Base-by-base conservation (phyloP, 1,139 yeast species). In the Hyphopichia khmerensis region DNA sequence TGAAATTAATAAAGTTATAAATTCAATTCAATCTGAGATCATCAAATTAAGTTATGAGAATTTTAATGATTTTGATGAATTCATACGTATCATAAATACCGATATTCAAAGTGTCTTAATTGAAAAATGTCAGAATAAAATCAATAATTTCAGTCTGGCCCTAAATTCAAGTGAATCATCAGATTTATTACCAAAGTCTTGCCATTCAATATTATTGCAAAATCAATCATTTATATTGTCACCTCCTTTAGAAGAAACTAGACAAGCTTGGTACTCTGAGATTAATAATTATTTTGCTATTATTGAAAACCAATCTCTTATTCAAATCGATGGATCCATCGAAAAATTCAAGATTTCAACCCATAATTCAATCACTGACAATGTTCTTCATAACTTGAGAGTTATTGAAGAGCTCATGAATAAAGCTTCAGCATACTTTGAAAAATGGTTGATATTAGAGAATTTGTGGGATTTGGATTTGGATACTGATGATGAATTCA, bases 381-480 rank as follows among this genome's bases (percentile, higher is more conserved):
- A 29, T 29, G n/a, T 29, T 5, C 29, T 36, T 40, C 41, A 23
- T 24, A 48, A 49, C 2, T 46, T 59, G 21, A 39, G 17, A 6
- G 48, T 45, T 32, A 48, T 71, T 10, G 65, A 65, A 19, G 10
- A 3, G 0, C 41, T 55, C 2, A 48, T 63, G 32, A 43, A 43
- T 0, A 52, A 63, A 10, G 72, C 77, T 0, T 48, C 55, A 1
- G 40, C 23, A 0, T 81, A 79, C 49, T 57, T 74, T 16, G 48
- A 54, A 2, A 63, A 67, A 27, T 88, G 95, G 95, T 57, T 59
- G 8, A 64, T 64, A 26, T 66, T 84, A 29, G 87, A 83, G 52
- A 62, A 73, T 2, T 60, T 86, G 4, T 84, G 91, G 87, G 84
- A 79, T 19, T 47, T 64, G 23, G 53, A 65, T 42, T 44, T 63